Base-by-base conservation (phyloP, 2,329 filamentous ascomycete species). In the Aspergillus chevalieri region DNA sequence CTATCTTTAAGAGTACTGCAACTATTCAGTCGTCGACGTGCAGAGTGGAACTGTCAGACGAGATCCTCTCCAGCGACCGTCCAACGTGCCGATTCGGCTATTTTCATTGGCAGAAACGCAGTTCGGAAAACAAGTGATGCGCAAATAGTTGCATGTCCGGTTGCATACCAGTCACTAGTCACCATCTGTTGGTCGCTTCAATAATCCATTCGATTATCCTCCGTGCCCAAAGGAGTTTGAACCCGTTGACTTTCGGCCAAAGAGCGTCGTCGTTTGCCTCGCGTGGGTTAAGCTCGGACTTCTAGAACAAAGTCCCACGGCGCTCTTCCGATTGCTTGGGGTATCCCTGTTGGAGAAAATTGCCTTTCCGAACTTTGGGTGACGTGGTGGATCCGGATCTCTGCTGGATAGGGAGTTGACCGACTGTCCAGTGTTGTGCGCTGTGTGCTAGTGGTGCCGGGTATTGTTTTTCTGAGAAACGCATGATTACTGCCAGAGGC, bases 281-380 rank as follows among this genome's bases (percentile, higher is more conserved):
- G 53, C 57, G 52, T 50, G 47, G 38, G 12, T 28, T 54, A 52
- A 49, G 46, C 55, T 48, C 52, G 49, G 47, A 47, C 53, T 61
- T 60, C 58, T 52, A 61, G 57, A 61, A 58, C 42, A 28, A 49
- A 55, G 51, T 30, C 26, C 51, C 44, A 47, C 51, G 42, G 47
- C 50, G 34, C 38, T 41, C 9, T 50, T 47, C 50, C 52, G 41
- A 47, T 43, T 52, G 49, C 36, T 43, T 47, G 47, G 51, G 14
- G 30, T 19, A 21, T 38, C n/a, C 38, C 10, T 19, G 15, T 10
- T 41, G 38, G 8, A 10, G 22, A 19, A 14, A 41, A 41, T 12
- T 41, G 10, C 17, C 34, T 24, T 24, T 41, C n/a, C 10, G 34
- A 36, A 36, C n/a, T n/a, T 36, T 36, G 34, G 38, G 38, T 41